Conservation (phyloP, 768 basidiomycete species). For the Agaricus blazei region DNA sequence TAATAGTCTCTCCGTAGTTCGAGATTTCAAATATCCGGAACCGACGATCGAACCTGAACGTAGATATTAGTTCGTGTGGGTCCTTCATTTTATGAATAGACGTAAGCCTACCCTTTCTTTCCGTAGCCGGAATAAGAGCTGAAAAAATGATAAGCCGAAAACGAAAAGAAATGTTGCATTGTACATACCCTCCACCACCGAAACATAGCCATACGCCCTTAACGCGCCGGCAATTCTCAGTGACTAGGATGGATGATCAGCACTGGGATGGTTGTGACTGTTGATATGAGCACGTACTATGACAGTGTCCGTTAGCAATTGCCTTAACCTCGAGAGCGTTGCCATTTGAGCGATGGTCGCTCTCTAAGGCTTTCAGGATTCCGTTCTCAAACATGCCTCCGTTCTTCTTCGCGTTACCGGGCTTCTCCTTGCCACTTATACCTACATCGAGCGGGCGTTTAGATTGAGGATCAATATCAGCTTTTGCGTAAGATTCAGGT, state of each 20-base stretch:
- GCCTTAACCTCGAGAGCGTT: slow-evolving; percentile 74
- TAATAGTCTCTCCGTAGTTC: slow-evolving; percentile 88
- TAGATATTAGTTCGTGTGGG: slow-evolving; percentile 3
- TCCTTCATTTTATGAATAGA: not conserved
- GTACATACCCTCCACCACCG: slow-evolving; percentile 71
- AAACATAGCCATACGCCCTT: slow-evolving; percentile 91
- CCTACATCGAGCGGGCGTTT: slow-evolving; percentile 70
- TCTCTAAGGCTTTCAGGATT: slow-evolving; percentile 67
- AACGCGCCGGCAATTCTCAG: slow-evolving; percentile 83
- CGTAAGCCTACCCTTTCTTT: slow-evolving; percentile 55
- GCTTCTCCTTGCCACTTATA: slow-evolving; percentile 46
- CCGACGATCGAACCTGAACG: slow-evolving; percentile 75
- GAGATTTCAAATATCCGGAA: slow-evolving; percentile 87
- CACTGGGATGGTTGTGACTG: not conserved
- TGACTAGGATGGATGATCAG: slow-evolving; percentile 41
- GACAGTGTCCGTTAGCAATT: slow-evolving; percentile 87
- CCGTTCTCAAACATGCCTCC: slow-evolving; percentile 85
- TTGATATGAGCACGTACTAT: slow-evolving; percentile 43
- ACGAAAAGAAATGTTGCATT: no score
- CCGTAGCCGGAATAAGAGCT: slow-evolving; percentile 84
- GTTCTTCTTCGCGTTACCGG: slow-evolving; percentile 63
- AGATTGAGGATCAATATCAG: slow-evolving; percentile 61
- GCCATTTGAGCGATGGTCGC: slow-evolving; percentile 47
- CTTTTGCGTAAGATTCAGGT: slow-evolving; percentile 65
- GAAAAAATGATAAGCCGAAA: not conserved